These are phyloP conservation scores for Plicaturopsis crispa DNA, from an alignment of 768 basidiomycete genomes.

Conservation along the genomic window DNA sequence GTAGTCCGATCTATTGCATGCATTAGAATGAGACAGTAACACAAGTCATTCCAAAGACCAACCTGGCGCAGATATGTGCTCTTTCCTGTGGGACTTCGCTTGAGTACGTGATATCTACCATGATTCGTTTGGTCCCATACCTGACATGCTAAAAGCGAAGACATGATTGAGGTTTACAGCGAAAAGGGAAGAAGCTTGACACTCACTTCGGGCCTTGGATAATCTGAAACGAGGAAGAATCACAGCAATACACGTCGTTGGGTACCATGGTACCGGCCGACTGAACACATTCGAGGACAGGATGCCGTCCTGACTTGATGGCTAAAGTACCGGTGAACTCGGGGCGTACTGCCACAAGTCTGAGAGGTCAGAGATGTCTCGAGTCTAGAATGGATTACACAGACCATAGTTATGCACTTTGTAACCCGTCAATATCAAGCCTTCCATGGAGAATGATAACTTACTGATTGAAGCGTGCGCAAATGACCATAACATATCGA, in stretches of 20 bases:
- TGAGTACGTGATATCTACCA: neutral
- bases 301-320: slow-evolving; percentile 85
- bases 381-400: slow-evolving; percentile 1
- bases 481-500: slow-evolving; percentile 90
- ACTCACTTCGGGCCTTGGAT: slow-evolving; percentile 86
- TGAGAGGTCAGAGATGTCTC: neutral
- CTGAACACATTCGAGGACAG: slow-evolving; percentile 72
- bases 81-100: slow-evolving; percentile 47
- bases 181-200: neutral
- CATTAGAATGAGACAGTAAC: slow-evolving; percentile 86
- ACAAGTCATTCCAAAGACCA: slow-evolving; percentile 76
- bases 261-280: slow-evolving; percentile 65
- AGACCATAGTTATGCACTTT: slow-evolving; percentile 45
- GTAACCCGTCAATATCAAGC: neutral
- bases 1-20: slow-evolving; percentile 86
- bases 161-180: neutral
- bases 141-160: slow-evolving; percentile 47
- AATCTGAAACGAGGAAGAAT: slow-evolving; percentile 82
- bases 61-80: slow-evolving; percentile 90
- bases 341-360: slow-evolving; percentile 62
- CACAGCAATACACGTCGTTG: slow-evolving; percentile 87
- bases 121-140: slow-evolving; percentile 15
- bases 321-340: slow-evolving; percentile 88
- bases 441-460: slow-evolving; percentile 14
- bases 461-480: slow-evolving; percentile 75